Evolutionary conservation across 345 rosid genomes (phyloP).

Genomic region (Lepidium didymum): DNA sequence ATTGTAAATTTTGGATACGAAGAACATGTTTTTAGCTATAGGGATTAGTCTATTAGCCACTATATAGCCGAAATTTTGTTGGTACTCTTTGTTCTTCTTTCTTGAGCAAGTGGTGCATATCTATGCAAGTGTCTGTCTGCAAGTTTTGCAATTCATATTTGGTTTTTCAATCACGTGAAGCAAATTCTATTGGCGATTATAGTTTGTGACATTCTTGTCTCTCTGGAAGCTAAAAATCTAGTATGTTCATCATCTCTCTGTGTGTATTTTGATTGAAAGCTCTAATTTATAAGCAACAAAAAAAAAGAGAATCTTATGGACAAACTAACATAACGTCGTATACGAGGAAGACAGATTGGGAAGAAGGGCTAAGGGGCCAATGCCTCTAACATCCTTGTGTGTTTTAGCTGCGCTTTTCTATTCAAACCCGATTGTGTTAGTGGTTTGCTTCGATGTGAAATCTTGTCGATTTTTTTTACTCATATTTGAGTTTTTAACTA

Average conservation of each 20-base stretch:
- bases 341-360: no score
- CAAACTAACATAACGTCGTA: no score
- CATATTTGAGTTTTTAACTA: not conserved
- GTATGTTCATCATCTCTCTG: not conserved
- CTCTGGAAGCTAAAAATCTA: not conserved
- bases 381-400: not conserved
- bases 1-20: not conserved
- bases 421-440: not conserved
- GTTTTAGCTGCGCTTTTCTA: not conserved
- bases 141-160: not conserved
- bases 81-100: not conserved
- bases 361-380: no score
- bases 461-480: not conserved
- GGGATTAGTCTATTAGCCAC: not conserved
- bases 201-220: not conserved
- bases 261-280: not conserved
- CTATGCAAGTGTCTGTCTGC: not conserved
- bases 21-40: not conserved
- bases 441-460: not conserved
- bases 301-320: no score
- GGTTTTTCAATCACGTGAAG: not conserved
- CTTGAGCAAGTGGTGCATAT: not conserved
- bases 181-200: not conserved
- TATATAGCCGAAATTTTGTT: not conserved
- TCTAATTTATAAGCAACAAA: no score